phyloP scores from a whole-genome alignment of 305 asterid species.

The Nicotiana rustica region DNA sequence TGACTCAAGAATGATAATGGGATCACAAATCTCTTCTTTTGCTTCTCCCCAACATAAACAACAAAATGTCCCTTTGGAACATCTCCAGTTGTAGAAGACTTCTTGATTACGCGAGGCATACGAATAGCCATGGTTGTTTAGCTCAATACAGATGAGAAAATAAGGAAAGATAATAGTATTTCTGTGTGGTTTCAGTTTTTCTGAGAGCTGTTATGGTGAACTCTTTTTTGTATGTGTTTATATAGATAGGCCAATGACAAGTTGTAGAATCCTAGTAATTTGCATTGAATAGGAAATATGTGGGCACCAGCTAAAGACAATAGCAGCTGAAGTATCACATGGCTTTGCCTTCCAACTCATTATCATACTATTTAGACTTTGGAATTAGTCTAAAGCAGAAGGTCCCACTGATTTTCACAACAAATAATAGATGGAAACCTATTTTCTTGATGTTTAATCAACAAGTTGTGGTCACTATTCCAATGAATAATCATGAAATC shows the following conservation, averaged over 20 bases:
- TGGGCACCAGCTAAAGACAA: slow-evolving; percentile 13
- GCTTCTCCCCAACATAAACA: slow-evolving; percentile 22
- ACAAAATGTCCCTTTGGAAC: slow-evolving; percentile 1
- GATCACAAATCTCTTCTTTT: slow-evolving; percentile 16
- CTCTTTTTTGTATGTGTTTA: background rate
- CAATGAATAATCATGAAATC: background rate
- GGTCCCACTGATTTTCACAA: background rate
- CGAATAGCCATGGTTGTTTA: background rate
- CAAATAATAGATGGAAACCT: background rate
- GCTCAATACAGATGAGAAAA: background rate
- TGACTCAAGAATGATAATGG: slow-evolving; percentile 28
- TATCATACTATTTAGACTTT: background rate
- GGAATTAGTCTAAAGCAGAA: background rate
- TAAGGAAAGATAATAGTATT: background rate
- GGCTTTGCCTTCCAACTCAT: slow-evolving; percentile 22
- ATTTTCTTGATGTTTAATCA: slow-evolving; percentile 6
- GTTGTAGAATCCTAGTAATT: slow-evolving; percentile 12
- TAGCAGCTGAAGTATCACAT: background rate
- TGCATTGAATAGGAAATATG: background rate
- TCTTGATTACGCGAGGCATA: background rate
- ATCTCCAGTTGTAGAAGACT: background rate
- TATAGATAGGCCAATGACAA: background rate
- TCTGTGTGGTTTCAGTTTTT: background rate
- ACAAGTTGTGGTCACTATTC: background rate
- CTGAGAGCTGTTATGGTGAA: slow-evolving; percentile 14